Evolutionary conservation across 1,284 basidiomycete species (phyloP), one percentile per base, ranked within the genome.

Genomic region (Cutaneotrichosporon spelunceum): DNA sequence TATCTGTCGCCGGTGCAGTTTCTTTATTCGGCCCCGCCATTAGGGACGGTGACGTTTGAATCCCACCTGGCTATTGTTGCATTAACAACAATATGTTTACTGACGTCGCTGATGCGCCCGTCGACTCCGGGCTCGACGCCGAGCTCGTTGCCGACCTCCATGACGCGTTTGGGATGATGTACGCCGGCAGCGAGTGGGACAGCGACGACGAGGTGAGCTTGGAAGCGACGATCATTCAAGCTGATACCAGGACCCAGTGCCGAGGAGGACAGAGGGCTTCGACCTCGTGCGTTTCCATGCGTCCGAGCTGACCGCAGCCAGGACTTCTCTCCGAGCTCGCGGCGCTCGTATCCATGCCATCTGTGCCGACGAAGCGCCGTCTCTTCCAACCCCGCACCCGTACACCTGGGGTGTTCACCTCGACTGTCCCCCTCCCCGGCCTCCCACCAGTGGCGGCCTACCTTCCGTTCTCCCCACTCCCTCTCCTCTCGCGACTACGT

Each of bases 401-500:
- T 8, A 4, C 52, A 7, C 50, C 59, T 16, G 34, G 24, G 16
- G 27, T 64, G 23, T 65, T 70, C 27, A 59, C 69, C 7, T 74
- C 71, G 1, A 72, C 70, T 4, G 34, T 59, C 16, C 57, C 71
- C 2, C 52, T 72, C 0, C 67, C 72, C 23, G 13, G 52, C 5
- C 55, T 72, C 16, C 72, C 71, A 0, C 27, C 61, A 11, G 21
- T 64, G 0, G 24, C 47, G 0, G 42, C 45, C 1, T 77, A 70
- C 62, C 65, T 62, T 8, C 76, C 76, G 2, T 75, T 66, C 64
- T 73, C 72, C 0, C 69, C 72, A 1, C 66, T 75, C 0, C 66
- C 70, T 4, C 63, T 76, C 13, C 66, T 77, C n/a, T 49, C 66
- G 9, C 60, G 74, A 29, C 58, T 77, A 16, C 59, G 67, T 30